A percentile compares a stretch with the other conserved stretches of the same genome.
Evolutionary conservation across 495 filamentous ascomycete species (phyloP).

Genomic region (Xylaria telfairii): DNA sequence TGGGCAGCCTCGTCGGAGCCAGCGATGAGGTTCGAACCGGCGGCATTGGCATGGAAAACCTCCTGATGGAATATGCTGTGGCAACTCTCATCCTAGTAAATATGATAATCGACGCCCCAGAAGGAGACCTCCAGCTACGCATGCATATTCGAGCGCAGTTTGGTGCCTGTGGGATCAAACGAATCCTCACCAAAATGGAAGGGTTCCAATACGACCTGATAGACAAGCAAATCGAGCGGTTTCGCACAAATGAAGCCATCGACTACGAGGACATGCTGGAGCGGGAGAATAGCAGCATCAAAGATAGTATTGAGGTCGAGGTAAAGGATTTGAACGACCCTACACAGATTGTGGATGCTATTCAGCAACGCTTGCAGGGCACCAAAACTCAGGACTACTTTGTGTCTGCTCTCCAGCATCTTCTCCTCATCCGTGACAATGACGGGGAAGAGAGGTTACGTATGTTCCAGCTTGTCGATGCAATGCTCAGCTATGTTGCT

Average conservation of each 20-base stretch:
- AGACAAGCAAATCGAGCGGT: constrained; percentile 96
- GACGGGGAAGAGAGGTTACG: constrained; percentile 89
- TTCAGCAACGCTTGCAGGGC: constrained; percentile 83
- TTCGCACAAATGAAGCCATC: constrained; percentile 91
- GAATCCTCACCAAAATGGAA: constrained; percentile 96
- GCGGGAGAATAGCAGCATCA: constrained; percentile 85
- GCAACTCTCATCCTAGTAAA: constrained; percentile 95
- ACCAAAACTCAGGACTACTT: constrained; percentile 93
- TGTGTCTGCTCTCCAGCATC: constrained; percentile 91
- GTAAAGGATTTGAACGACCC: constrained; percentile 95
- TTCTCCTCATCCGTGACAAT: constrained; percentile 91
- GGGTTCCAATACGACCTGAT: constrained; percentile 98
- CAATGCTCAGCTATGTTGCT: constrained; percentile 97
- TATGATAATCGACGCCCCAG: constrained; percentile 92
- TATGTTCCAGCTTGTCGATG: constrained; percentile 98
- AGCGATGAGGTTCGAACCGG: constrained; percentile 97
- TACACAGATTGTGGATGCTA: constrained; percentile 89
- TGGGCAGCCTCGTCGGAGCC: constrained; percentile 95
- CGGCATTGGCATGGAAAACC: constrained; percentile 98
- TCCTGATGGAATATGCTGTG: constrained; percentile 98
- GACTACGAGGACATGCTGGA: constrained; percentile 98
- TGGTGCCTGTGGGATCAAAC: constrained; percentile 92
- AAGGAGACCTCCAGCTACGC: constrained; percentile 85
- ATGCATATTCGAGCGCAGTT: constrained; percentile 97
- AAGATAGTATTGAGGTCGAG: constrained; percentile 88